Evolutionary conservation across 768 basidiomycete genomes (phyloP).

Genomic region (Jaapia argillacea): DNA sequence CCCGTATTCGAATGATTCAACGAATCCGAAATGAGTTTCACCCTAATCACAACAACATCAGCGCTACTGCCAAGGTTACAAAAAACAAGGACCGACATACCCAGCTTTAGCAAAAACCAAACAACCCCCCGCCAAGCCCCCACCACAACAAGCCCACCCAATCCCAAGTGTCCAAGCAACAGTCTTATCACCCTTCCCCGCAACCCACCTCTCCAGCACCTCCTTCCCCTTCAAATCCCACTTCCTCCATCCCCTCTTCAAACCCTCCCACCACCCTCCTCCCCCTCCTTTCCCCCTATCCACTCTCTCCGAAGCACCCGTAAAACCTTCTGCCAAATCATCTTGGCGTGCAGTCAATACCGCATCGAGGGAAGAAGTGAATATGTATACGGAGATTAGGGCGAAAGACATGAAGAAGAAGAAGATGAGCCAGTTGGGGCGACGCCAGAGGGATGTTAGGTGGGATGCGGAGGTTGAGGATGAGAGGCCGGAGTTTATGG

Average conservation of each 20-base stretch:
- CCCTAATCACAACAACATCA: slow-evolving; percentile 29
- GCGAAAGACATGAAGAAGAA: slow-evolving; percentile 74
- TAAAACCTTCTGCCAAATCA: slow-evolving; percentile 47
- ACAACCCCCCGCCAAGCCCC: slow-evolving; percentile 81
- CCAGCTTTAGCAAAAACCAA: slow-evolving; percentile 78
- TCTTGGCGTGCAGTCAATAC: slow-evolving; percentile 66
- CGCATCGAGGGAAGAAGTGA: slow-evolving; percentile 62
- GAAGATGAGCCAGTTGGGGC: slow-evolving; percentile 84
- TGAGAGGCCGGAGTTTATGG: slow-evolving; percentile 72
- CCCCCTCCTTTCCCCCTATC: slow-evolving; percentile 5
- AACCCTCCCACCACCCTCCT: slow-evolving; percentile 25
- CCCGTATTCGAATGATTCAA: slow-evolving; percentile 74
- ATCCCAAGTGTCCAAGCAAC: slow-evolving; percentile 90
- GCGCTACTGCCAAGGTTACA: slow-evolving; percentile 3
- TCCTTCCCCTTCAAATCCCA: slow-evolving; percentile 46
- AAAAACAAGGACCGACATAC: slow-evolving; percentile 27
- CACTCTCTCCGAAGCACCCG: slow-evolving; percentile 25
- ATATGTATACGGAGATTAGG: slow-evolving; percentile 55
- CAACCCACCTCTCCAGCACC: slow-evolving; percentile 65
- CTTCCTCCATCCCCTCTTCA: no score
- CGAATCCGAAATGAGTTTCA: slow-evolving; percentile 68
- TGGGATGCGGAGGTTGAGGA: slow-evolving; percentile 64
- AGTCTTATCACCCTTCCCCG: slow-evolving; percentile 72
- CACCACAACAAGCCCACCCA: slow-evolving; percentile 89
- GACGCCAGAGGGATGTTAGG: slow-evolving; percentile 77